Percentiles rank a stretch among this genome's conserved stretches.
phyloP scores from a whole-genome alignment of 129 eudicot species.

The Escallonia herrerae region DNA sequence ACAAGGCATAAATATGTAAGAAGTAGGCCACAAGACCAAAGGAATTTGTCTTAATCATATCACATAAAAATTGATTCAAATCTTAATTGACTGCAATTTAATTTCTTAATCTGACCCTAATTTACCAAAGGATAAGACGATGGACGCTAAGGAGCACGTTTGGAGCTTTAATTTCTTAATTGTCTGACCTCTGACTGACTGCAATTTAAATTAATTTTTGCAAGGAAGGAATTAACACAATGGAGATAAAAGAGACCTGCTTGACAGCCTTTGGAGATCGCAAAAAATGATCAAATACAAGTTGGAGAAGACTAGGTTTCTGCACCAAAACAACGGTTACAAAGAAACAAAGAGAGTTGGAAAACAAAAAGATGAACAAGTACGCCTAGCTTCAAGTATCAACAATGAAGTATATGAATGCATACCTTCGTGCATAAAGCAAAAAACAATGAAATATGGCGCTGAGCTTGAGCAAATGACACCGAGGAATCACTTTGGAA shows the following conservation, averaged over 20 bases:
- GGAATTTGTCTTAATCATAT: not conserved
- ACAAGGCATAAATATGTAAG: conserved; percentile 10
- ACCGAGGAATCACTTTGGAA: conserved; percentile 37
- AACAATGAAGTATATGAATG: conserved; percentile 1
- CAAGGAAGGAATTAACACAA: not conserved
- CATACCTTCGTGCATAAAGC: conserved; percentile 81
- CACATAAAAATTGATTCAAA: no score
- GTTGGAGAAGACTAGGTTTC: conserved; percentile 87
- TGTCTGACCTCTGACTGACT: no score
- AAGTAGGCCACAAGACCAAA: not conserved
- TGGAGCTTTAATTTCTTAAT: no score
- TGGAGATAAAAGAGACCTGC: conserved; percentile 44
- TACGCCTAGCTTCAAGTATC: not conserved
- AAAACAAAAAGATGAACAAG: conserved; percentile 2
- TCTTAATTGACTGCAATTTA: no score
- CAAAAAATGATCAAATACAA: conserved; percentile 68
- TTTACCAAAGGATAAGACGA: no score
- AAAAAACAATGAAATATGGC: conserved; percentile 76
- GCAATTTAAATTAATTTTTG: no score
- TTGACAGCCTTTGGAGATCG: conserved; percentile 71
- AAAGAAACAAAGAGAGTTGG: not conserved
- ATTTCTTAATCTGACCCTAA: no score
- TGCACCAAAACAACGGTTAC: conserved; percentile 23
- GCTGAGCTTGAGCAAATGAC: conserved; percentile 64
- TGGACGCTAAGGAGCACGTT: no score